Percentiles rank a stretch among this genome's conserved stretches.
phyloP scores from a whole-genome alignment of 2,329 filamentous ascomycete species.

The Fusarium praegraminearum region DNA sequence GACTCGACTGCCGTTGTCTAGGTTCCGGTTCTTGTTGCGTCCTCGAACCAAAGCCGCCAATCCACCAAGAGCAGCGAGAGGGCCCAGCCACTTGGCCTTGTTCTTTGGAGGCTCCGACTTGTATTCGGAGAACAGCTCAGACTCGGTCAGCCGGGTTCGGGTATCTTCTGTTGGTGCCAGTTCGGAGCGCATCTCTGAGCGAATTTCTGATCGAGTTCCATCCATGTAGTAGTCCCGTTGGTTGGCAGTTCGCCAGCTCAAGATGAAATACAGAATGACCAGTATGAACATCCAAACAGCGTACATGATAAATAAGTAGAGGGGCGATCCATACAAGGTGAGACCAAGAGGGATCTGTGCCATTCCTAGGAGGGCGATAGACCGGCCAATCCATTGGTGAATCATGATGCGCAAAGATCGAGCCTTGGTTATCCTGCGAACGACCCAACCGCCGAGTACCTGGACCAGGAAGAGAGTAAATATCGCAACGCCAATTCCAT shows the following conservation, averaged over 20 bases:
- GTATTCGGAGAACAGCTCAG: constrained; percentile 55
- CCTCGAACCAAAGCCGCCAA: constrained; percentile 60
- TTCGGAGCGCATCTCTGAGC: constrained; percentile 59
- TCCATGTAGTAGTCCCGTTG: constrained; percentile 66
- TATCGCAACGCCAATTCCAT: constrained; percentile 84
- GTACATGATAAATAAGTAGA: constrained; percentile 86
- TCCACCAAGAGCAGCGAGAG: constrained; percentile 65
- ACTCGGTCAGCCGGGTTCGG: constrained; percentile 56
- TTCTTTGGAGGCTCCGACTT: constrained; percentile 50
- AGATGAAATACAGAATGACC: constrained; percentile 80
- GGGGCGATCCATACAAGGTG: constrained; percentile 91
- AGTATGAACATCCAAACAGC: constrained; percentile 81
- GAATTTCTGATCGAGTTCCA: constrained; percentile 66
- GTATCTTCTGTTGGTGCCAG: constrained; percentile 57
- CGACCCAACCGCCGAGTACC: constrained; percentile 74
- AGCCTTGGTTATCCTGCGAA: constrained; percentile 64
- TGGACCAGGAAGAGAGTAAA: constrained; percentile 80
- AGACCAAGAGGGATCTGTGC: constrained; percentile 89
- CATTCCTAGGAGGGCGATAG: constrained; percentile 83
- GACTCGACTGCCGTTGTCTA: constrained; percentile 55
- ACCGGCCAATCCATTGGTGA: constrained; percentile 88
- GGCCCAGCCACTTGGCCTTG: constrained; percentile 62
- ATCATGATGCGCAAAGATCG: constrained; percentile 70
- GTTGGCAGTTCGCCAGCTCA: constrained; percentile 76
- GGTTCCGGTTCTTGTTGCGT: constrained; percentile 57